phyloP scores from a whole-genome alignment of 768 basidiomycete species.

The Daedalea quercina region DNA sequence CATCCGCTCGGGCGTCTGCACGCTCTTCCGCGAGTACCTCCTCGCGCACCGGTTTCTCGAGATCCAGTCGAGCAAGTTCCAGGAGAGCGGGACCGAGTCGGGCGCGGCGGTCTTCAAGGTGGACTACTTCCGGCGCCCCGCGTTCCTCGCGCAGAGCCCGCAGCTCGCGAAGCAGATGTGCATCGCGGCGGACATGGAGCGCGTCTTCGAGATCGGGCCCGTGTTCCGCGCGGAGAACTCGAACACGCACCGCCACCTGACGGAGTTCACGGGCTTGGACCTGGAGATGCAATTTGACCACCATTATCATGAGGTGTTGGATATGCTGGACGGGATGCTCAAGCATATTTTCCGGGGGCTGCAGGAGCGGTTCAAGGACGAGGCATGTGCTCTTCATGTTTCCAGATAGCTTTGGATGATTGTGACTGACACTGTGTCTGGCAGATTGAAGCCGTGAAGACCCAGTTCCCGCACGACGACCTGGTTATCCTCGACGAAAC shows the following conservation, averaged over 20 bases:
- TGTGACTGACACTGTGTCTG: too few species aligned
- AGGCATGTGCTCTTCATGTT: constrained; percentile 46
- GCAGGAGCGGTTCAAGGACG: constrained; percentile 63
- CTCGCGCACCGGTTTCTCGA: constrained; percentile 73
- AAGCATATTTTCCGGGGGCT: constrained; percentile 82
- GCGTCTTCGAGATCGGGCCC: constrained; percentile 94
- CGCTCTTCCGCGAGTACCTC: constrained; percentile 82
- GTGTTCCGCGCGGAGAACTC: constrained; percentile 98
- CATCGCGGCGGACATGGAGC: constrained; percentile 96
- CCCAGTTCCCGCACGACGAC: constrained; percentile 47
- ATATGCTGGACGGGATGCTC: constrained; percentile 81
- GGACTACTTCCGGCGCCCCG: constrained; percentile 91
- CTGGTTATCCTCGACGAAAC: constrained; percentile 52
- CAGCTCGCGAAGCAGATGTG: constrained; percentile 99
- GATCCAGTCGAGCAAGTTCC: constrained; percentile 95
- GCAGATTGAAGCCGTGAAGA: constrained; percentile 34
- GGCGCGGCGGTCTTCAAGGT: constrained; percentile 99
- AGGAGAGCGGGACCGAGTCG: constrained; percentile 92
- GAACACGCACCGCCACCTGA: constrained; percentile 95
- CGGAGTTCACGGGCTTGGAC: constrained; percentile 97
- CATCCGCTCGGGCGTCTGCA: constrained; percentile 79
- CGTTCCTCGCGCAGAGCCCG: constrained; percentile 94
- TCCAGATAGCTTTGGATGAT: background rate
- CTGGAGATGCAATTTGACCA: constrained; percentile 98
- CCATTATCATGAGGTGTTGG: constrained; percentile 96